Percentiles rank a stretch among this genome's conserved stretches.
Evolutionary conservation across 2,329 filamentous ascomycete species (phyloP).

Genomic region (Diaporthe ampelina): DNA sequence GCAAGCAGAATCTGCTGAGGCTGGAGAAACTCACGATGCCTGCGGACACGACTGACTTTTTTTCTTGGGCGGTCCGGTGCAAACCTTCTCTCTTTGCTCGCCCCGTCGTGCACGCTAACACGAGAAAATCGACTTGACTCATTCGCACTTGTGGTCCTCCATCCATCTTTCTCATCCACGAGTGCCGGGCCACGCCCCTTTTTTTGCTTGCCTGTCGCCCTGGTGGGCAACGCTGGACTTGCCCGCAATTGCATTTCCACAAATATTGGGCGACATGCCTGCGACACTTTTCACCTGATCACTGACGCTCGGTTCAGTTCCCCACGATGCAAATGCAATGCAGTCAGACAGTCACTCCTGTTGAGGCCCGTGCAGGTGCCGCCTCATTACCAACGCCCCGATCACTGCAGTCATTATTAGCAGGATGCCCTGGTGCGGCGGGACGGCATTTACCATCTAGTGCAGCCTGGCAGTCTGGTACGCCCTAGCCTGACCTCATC

Average conservation of each 20-base stretch:
- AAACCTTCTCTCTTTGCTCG: conserved; percentile 9
- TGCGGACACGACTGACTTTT: background rate
- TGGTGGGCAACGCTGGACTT: background rate
- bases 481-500: background rate
- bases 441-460: background rate
- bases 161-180: background rate
- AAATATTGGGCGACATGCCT: conserved; percentile 10
- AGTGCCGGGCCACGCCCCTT: conserved; percentile 8
- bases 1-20: conserved; percentile 5
- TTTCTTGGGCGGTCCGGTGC: background rate
- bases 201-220: conserved; percentile 22
- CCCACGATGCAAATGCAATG: conserved; percentile 2
- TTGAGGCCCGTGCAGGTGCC: background rate
- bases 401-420: background rate
- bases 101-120: conserved; percentile 18
- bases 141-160: background rate
- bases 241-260: conserved; percentile 21
- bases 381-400: background rate
- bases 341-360: too few species aligned
- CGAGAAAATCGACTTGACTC: conserved; percentile 15
- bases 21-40: conserved; percentile 21
- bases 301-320: background rate
- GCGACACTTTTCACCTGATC: conserved; percentile 19
- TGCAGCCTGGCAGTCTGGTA: background rate
- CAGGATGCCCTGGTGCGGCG: background rate